Percentiles rank a stretch among this genome's conserved stretches.
Evolutionary conservation across 1,284 basidiomycete genomes (phyloP).

Genomic region (Hypsizygus ulmarius): DNA sequence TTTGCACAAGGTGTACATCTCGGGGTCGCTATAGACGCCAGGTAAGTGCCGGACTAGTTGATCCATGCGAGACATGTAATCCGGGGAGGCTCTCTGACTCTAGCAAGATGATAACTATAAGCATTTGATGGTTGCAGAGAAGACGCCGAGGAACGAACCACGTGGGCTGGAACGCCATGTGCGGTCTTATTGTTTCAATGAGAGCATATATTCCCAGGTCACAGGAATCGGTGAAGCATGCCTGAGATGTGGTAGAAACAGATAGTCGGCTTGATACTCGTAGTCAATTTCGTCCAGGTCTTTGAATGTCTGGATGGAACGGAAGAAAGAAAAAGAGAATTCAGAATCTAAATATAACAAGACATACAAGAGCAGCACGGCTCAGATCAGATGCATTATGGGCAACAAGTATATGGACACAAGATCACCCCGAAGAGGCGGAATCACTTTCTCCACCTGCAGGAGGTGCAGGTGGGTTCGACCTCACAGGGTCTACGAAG

Average conservation of each 20-base stretch:
- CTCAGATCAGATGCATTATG: slow-evolving; percentile 24
- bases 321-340: slow-evolving; percentile 9
- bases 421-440: slow-evolving; percentile 48
- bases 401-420: slow-evolving; percentile 26
- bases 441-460: slow-evolving; percentile 76
- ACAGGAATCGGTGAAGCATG: neutral
- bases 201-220: neutral
- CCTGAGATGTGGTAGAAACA: neutral
- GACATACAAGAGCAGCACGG: slow-evolving; percentile 18
- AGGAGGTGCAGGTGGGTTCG: slow-evolving; percentile 48
- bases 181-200: neutral
- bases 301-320: slow-evolving; percentile 4
- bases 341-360: slow-evolving; percentile 23
- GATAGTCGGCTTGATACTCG: too few relatives aligned
- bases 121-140: slow-evolving; percentile 6
- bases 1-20: neutral
- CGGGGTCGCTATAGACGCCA: neutral
- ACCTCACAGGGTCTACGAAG: slow-evolving; percentile 57
- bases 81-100: neutral
- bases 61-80: neutral
- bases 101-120: slow-evolving; percentile 7
- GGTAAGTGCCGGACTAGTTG: neutral
- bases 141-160: slow-evolving; percentile 10
- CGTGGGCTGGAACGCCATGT: slow-evolving; percentile 14
- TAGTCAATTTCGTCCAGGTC: neutral